Evolutionary conservation across 2,329 filamentous ascomycete species (phyloP).

Genomic region (Calonectria leucothoes): DNA sequence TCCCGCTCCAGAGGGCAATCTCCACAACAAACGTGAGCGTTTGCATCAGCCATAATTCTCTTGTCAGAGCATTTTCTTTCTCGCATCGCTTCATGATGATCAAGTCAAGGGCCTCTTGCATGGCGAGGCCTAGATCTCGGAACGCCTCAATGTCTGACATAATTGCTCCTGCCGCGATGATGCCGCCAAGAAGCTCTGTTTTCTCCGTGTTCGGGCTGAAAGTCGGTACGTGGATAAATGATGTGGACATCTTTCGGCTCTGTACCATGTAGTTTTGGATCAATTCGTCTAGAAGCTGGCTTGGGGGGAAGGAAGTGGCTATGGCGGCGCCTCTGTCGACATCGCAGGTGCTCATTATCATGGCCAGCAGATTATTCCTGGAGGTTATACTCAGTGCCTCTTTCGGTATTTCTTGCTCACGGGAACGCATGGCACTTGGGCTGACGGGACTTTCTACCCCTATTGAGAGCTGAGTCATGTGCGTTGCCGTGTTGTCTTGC

Average conservation of each 20-base stretch:
- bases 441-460: not conserved
- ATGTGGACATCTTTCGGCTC: not conserved
- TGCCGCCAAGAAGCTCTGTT: not conserved
- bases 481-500: not conserved
- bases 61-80: not conserved
- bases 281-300: not conserved
- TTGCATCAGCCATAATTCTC: not conserved
- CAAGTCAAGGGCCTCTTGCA: not conserved
- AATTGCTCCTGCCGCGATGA: not conserved
- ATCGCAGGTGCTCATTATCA: not conserved
- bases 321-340: not conserved
- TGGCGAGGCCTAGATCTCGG: not conserved
- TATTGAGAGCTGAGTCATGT: not conserved
- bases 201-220: not conserved
- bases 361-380: not conserved
- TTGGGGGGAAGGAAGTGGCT: not conserved
- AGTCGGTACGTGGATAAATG: not conserved
- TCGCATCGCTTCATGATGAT: not conserved
- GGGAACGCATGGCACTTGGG: too few species aligned
- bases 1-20: not conserved
- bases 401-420: not conserved
- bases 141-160: not conserved
- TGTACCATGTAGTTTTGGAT: not conserved
- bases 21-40: not conserved
- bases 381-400: not conserved